Base-by-base conservation (phyloP, 345 rosid genomes). In the Anacardium occidentale region DNA sequence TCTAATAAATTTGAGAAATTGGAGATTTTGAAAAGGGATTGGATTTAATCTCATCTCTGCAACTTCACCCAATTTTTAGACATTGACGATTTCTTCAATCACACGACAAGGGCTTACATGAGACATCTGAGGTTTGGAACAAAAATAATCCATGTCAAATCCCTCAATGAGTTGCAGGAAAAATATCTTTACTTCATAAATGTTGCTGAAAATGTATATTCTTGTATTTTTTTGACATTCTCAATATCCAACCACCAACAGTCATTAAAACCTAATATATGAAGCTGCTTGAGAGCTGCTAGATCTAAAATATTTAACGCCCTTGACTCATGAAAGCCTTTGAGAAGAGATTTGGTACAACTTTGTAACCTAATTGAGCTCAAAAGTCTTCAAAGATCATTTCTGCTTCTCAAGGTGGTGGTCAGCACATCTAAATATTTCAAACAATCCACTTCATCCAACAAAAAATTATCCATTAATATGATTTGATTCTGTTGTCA, bases 131-230 rank as follows among this genome's bases (percentile, higher is more conserved):
- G 17, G 40, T 67, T 68, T 50, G 72, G 83, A 26, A 72, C 72
- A 18, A 55, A 58, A 75, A 75, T 18, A 25, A 72, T 51, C 79
- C 64, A 75, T 63, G 71, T 72, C 70, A 79, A n/a, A 17, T 75
- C 74, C 32, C 32, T 29, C 32, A 29, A 29, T 29, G 32, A 29
- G 3, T 29, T 3, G 32, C 32, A 29, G 3, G 32, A 29, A 29
- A n/a, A 29, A 29, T 3, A 29, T 29, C 32, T 29, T 34, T 74
- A 62, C 25, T 74, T 34, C 3, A 55, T 54, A 74, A 52, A 81
- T 63, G 45, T 71, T 62, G 56, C 57, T 52, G 42, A 77, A 13
- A 56, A 21, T 3, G 14, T 34, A 53, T 5, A 50, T 10, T 1
- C 7, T 1, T 1, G 1, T 11, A 70, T 69, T 2, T 3, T 3